Conservation (phyloP, 176 grass and related monocot genomes). For the Tuctoria greenei region DNA sequence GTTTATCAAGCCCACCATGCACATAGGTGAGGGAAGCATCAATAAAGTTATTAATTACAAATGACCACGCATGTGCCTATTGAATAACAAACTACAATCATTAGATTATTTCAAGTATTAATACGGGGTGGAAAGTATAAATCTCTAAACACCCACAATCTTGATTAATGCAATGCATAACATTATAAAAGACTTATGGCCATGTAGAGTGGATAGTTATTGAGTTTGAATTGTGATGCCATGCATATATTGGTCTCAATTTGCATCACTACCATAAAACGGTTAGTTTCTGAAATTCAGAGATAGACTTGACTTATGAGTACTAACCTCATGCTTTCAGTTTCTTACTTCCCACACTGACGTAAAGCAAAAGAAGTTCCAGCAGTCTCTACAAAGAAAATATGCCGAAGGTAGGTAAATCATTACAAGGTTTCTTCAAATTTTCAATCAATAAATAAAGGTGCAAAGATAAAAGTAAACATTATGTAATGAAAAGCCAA, state of each 20-base stretch:
- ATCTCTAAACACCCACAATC: background rate
- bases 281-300: background rate
- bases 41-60: background rate
- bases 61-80: background rate
- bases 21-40: background rate
- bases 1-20: background rate
- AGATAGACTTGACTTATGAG: conserved; percentile 14
- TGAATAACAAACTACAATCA: background rate
- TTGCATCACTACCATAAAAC: conserved; percentile 5
- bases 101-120: background rate
- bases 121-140: background rate
- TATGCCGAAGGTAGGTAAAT: conserved; percentile 24
- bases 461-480: background rate
- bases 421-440: background rate
- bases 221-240: background rate
- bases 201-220: background rate
- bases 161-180: background rate
- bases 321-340: conserved; percentile 51
- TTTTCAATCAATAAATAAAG: conserved; percentile 26
- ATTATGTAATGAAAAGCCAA: conserved; percentile 17
- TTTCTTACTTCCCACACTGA: background rate
- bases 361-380: conserved; percentile 10
- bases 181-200: background rate
- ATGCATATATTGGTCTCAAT: background rate
- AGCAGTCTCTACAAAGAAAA: background rate